Conservation (phyloP, 495 filamentous ascomycete species). For the Durotheca rogersii region DNA sequence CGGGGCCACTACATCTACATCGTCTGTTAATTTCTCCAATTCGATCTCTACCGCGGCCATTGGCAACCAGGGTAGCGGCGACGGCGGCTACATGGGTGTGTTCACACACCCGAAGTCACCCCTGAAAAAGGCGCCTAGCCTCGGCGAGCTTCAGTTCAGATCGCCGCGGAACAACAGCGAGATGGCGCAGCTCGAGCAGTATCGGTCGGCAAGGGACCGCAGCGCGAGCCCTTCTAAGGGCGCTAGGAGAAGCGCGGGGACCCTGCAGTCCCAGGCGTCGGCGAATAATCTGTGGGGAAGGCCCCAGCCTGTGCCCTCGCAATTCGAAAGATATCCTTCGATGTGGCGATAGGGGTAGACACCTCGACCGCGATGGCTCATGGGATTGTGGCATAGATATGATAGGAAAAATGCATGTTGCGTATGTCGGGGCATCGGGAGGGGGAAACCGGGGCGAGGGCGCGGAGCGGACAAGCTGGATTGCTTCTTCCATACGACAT, state of each 20-base stretch:
- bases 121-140: slow-evolving; percentile 62
- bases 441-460: slow-evolving; percentile 3
- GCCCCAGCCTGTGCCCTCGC: slow-evolving; percentile 9
- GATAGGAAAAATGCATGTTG: slow-evolving; percentile 12
- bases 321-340: slow-evolving; percentile 47
- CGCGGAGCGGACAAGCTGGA: too few relatives aligned
- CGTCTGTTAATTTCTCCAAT: slow-evolving; percentile 17
- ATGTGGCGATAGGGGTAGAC: slow-evolving; percentile 22
- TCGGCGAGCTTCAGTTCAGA: slow-evolving; percentile 44
- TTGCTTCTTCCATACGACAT: background rate
- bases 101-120: slow-evolving; percentile 81
- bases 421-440: too few relatives aligned
- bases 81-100: slow-evolving; percentile 76
- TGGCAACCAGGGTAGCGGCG: slow-evolving; percentile 11
- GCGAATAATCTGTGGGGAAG: slow-evolving; percentile 15
- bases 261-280: slow-evolving; percentile 12
- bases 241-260: slow-evolving; percentile 29
- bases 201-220: slow-evolving; percentile 27
- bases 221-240: slow-evolving; percentile 31
- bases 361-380: background rate
- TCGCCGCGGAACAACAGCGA: slow-evolving; percentile 55
- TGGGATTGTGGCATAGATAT: slow-evolving; percentile 8
- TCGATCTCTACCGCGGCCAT: slow-evolving; percentile 10
- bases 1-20: slow-evolving; percentile 12
- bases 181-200: slow-evolving; percentile 55